These are phyloP conservation scores for Neurospora sp. DNA, from an alignment of 495 filamentous ascomycete species.

Conservation along the genomic window DNA sequence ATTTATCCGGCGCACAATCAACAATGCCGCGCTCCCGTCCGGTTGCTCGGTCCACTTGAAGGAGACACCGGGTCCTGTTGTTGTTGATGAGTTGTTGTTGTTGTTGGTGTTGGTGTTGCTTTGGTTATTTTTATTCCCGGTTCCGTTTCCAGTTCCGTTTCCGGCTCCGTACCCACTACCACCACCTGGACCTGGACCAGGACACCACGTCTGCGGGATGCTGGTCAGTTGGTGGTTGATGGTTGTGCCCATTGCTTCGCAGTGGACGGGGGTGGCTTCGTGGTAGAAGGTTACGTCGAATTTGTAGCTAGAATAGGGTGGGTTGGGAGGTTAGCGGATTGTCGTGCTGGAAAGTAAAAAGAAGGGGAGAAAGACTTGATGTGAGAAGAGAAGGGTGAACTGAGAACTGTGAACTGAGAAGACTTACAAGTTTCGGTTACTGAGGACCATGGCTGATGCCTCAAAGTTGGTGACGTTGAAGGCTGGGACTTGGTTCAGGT, in stretches of 20 bases:
- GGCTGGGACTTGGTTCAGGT: conserved; percentile 2
- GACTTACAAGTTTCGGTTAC: conserved; percentile 16
- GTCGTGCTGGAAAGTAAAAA: background rate
- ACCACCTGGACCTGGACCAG: background rate
- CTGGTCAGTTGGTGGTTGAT: conserved; percentile 3
- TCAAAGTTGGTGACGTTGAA: conserved; percentile 15
- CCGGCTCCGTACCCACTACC: background rate
- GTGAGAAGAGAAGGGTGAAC: too few relatives aligned
- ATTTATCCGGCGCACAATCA: conserved; percentile 8
- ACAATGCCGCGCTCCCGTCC: background rate
- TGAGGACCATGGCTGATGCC: conserved; percentile 13
- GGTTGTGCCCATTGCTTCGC: conserved; percentile 15
- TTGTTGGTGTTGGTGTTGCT: background rate
- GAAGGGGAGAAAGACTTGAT: background rate
- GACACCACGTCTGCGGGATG: conserved; percentile 12
- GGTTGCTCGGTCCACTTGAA: conserved; percentile 10
- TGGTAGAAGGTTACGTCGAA: conserved; percentile 14
- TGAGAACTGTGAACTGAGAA: background rate
- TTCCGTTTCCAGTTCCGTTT: background rate
- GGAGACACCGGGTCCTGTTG: conserved; percentile 5
- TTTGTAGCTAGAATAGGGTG: conserved; percentile 5
- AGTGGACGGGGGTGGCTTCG: conserved; percentile 1
- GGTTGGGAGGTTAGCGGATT: background rate
- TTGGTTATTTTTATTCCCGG: background rate
- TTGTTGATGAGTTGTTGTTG: background rate